Conservation (phyloP, 192 early-diverging fungal genomes). For the Spizellomyces sp. region DNA sequence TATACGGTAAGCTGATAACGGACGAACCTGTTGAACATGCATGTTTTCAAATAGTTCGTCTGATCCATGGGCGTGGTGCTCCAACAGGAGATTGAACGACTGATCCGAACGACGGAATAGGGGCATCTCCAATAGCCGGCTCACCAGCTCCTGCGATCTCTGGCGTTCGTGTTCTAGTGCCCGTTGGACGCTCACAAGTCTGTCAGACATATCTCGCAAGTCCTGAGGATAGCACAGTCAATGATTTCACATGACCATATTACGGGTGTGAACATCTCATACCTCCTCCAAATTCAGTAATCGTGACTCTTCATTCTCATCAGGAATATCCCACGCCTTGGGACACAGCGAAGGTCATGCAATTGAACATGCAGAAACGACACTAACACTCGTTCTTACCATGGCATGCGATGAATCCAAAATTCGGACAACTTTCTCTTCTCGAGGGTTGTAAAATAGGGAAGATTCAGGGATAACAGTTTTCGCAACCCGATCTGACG, state of each 20-base stretch:
- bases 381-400: too few species aligned
- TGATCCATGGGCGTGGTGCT: too few species aligned
- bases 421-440: constrained; percentile 7
- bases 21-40: too few species aligned
- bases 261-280: not conserved
- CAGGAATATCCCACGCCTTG: not conserved
- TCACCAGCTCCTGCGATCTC: not conserved
- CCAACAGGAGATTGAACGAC: too few species aligned
- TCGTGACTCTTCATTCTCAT: not conserved
- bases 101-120: too few species aligned
- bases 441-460: constrained; percentile 8
- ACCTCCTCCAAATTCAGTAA: not conserved
- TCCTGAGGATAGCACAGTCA: not conserved
- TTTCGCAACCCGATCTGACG: constrained; percentile 14
- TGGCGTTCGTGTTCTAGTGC: constrained; percentile 19
- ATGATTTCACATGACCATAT: too few species aligned
- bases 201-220: constrained; percentile 16
- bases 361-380: too few species aligned
- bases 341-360: not conserved
- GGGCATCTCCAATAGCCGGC: too few species aligned
- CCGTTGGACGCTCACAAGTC: constrained; percentile 11
- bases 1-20: too few species aligned
- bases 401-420: not conserved
- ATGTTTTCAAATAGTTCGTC: too few species aligned
- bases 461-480: constrained; percentile 10